These are phyloP conservation scores for Trifolium fragiferum DNA, from an alignment of 306 rosid species.

Conservation along the genomic window DNA sequence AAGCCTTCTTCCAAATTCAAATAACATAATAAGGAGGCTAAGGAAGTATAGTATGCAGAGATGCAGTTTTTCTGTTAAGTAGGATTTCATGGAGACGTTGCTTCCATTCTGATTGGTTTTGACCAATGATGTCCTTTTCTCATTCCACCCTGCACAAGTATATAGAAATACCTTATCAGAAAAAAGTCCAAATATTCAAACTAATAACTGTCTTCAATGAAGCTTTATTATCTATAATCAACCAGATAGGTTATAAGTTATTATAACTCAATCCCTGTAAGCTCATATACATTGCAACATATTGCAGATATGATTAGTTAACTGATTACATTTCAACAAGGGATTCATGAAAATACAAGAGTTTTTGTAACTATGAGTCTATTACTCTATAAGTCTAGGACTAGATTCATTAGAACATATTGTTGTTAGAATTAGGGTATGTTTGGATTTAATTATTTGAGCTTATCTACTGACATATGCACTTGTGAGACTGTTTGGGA, in stretches of 20 bases:
- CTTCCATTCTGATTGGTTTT: slow-evolving; percentile 57
- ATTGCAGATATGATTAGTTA: background rate
- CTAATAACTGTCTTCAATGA: background rate
- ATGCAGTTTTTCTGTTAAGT: slow-evolving; percentile 53
- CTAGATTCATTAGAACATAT: slow-evolving; percentile 3
- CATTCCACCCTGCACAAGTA: slow-evolving; percentile 69
- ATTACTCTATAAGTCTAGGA: background rate
- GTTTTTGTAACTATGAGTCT: too few relatives aligned
- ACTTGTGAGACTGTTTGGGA: background rate
- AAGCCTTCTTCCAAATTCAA: slow-evolving; percentile 54
- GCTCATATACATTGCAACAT: slow-evolving; percentile 9
- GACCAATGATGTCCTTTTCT: slow-evolving; percentile 43
- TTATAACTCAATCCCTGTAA: slow-evolving; percentile 13
- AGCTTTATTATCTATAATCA: slow-evolving; percentile 22
- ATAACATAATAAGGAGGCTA: slow-evolving; percentile 59
- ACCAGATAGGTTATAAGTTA: slow-evolving; percentile 16
- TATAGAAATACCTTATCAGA: slow-evolving; percentile 17
- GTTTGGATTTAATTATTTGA: background rate
- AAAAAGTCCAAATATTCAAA: background rate
- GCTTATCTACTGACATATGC: background rate
- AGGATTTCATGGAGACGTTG: slow-evolving; percentile 38
- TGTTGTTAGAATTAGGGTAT: background rate
- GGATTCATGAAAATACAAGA: slow-evolving; percentile 1
- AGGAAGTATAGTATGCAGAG: slow-evolving; percentile 59
- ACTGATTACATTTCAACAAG: background rate